Conservation (phyloP, 2,329 filamentous ascomycete species). For the Zymoseptoria pseudotritici region DNA sequence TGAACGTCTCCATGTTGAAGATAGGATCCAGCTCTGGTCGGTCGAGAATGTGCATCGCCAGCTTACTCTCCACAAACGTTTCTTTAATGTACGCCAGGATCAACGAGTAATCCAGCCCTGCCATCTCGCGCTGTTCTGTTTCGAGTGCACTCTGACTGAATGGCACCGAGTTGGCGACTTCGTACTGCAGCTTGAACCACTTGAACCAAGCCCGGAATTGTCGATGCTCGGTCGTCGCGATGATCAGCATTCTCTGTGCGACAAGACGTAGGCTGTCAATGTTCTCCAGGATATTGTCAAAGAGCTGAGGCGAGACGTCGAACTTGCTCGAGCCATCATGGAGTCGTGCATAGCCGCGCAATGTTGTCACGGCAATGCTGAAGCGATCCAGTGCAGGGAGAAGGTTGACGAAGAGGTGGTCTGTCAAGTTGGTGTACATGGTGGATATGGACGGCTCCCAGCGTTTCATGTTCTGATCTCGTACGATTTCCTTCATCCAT, state of each 20-base stretch:
- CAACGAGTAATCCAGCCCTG: constrained; percentile 60
- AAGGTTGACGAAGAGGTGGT: constrained; percentile 77
- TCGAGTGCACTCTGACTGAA: constrained; percentile 57
- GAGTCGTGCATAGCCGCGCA: constrained; percentile 77
- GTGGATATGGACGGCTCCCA: constrained; percentile 84
- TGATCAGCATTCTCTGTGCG: constrained; percentile 63
- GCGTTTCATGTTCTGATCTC: constrained; percentile 57
- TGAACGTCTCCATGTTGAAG: constrained; percentile 12
- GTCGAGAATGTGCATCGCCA: constrained; percentile 20
- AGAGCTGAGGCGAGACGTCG: constrained; percentile 40
- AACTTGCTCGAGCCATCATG: constrained; percentile 58
- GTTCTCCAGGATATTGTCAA: constrained; percentile 52
- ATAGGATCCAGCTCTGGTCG: constrained; percentile 37
- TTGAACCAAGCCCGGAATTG: constrained; percentile 71
- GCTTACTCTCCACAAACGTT: constrained; percentile 28
- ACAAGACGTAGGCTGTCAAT: constrained; percentile 69
- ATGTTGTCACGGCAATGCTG: constrained; percentile 69
- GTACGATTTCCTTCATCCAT: constrained; percentile 54
- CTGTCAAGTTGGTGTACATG: constrained; percentile 69
- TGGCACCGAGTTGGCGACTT: constrained; percentile 61
- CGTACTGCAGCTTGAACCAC: constrained; percentile 80
- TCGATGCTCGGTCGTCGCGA: constrained; percentile 67
- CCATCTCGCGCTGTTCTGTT: constrained; percentile 66
- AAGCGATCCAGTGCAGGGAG: constrained; percentile 81
- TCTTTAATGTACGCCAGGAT: constrained; percentile 75